Conservation (phyloP, 345 rosid genomes). For the Brassica cretica region DNA sequence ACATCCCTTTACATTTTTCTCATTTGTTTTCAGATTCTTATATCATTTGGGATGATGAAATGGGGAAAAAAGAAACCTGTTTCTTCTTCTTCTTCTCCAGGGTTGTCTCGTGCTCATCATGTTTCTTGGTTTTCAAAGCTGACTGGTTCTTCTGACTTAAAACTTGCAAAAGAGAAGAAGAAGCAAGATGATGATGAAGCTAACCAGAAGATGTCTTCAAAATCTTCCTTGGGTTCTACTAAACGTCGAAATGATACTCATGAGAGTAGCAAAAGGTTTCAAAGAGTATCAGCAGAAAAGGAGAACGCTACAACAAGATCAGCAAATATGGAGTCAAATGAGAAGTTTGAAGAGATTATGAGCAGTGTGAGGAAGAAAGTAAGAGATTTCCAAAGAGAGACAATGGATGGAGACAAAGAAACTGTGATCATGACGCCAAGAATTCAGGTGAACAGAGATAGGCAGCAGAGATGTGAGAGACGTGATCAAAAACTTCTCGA, state of each 20-base stretch:
- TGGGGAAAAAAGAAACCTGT: conserved; percentile 58
- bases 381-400: conserved; percentile 44
- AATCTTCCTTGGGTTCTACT: conserved; percentile 35
- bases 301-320: conserved; percentile 42
- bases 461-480: conserved; percentile 42
- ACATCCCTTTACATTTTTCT: conserved; percentile 20
- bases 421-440: conserved; percentile 60
- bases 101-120: conserved; percentile 49
- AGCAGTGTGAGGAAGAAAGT: conserved; percentile 44
- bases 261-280: conserved; percentile 55
- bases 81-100: conserved; percentile 45
- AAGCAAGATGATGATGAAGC: conserved; percentile 31
- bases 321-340: conserved; percentile 37
- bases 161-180: conserved; percentile 44
- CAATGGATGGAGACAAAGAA: conserved; percentile 32
- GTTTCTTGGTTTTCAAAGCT: conserved; percentile 65
- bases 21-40: conserved; percentile 6
- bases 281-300: conserved; percentile 59
- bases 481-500: conserved; percentile 37
- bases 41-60: conserved; percentile 48
- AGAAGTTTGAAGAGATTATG: conserved; percentile 49
- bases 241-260: conserved; percentile 40
- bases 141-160: conserved; percentile 49
- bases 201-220: conserved; percentile 34
- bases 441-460: conserved; percentile 40